These are phyloP conservation scores for Candida wancherniae DNA, from an alignment of 805 yeast species.

Conservation along the genomic window DNA sequence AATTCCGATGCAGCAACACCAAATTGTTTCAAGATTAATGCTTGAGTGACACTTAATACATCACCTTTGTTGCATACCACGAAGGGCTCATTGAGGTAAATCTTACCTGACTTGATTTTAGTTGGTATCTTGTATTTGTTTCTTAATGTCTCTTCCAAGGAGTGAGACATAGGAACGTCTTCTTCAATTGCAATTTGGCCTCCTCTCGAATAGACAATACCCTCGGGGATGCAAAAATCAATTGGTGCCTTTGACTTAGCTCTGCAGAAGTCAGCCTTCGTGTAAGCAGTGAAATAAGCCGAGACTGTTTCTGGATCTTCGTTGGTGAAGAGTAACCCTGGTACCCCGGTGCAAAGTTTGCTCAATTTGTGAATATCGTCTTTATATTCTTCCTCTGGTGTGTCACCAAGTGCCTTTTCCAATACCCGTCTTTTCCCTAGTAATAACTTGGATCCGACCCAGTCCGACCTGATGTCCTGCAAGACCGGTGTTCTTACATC, in stretches of 20 bases:
- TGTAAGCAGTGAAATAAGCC: slow-evolving; percentile 77
- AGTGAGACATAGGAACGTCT: slow-evolving; percentile 95
- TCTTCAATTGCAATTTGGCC: slow-evolving; percentile 88
- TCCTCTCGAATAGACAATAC: slow-evolving; percentile 90
- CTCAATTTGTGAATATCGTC: slow-evolving; percentile 74
- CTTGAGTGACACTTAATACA: slow-evolving; percentile 81
- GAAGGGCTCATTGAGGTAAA: slow-evolving; percentile 68
- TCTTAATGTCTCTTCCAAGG: slow-evolving; percentile 90
- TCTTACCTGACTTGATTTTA: slow-evolving; percentile 82
- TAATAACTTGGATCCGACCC: slow-evolving; percentile 85
- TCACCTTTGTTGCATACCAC: slow-evolving; percentile 79
- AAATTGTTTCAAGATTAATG: slow-evolving; percentile 86
- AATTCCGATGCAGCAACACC: slow-evolving; percentile 94
- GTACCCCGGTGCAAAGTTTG: slow-evolving; percentile 63
- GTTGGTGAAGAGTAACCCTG: slow-evolving; percentile 85
- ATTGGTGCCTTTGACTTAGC: slow-evolving; percentile 84
- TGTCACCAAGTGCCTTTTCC: slow-evolving; percentile 86
- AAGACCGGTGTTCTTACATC: slow-evolving; percentile 94
- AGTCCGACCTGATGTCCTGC: slow-evolving; percentile 87
- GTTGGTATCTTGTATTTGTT: slow-evolving; percentile 89
- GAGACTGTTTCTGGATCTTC: slow-evolving; percentile 85
- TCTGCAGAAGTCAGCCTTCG: slow-evolving; percentile 80
- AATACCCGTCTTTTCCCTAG: slow-evolving; percentile 92
- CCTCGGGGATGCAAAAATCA: slow-evolving; percentile 81
- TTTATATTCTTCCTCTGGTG: slow-evolving; percentile 84